Base-by-base conservation (phyloP, 179 eudicot species). In the Beta macrorhiza region DNA sequence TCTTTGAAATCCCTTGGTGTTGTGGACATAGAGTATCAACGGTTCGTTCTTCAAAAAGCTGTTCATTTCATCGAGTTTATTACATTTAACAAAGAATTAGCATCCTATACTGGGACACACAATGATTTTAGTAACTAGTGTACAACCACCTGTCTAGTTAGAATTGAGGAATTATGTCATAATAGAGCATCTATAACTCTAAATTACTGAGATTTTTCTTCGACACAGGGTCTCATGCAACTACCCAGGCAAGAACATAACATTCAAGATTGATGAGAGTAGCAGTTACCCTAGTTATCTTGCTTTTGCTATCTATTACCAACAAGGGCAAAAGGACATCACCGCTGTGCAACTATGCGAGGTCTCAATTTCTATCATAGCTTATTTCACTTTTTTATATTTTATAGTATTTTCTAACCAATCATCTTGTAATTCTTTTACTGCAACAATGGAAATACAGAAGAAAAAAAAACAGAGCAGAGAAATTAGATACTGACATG, bases 291-390 rank as follows among this genome's bases (percentile, higher is more conserved):
- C 97, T 76, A 58, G 87, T 77, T 93, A 93, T 82, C 85, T 91
- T 82, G 95, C 92, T 72, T 93, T 93, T 84, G 88, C 89, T 47
- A 87, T 93, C 20, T 93, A 89, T 89, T 82, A 91, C 78, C 95
- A 93, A 59, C 95, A 91, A 87, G 95, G 97, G 73, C 79, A 79
- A 52, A 88, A 85, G 47, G 97, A 93, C 74, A 89, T 93, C 62
- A 93, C 92, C 13, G 92, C 91, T 0, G 95, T 93, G 73, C 94
- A 91, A 79, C 88, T 93, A 53, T 93, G 97, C 68, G 95, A 93
- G 97, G 93, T 90, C 74, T 63, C 12, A 25, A 52, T 52, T 67
- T 15, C 67, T 67, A 47, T 15, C 17, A 75, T 55, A 52, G 49
- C 45, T 56, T 75, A 55, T 67, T 56, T 59, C 1, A 56, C 56